Evolutionary conservation across 768 basidiomycete species (phyloP), one percentile per base, ranked within the genome.

Genomic region (Mycena olivaceomarginata): DNA sequence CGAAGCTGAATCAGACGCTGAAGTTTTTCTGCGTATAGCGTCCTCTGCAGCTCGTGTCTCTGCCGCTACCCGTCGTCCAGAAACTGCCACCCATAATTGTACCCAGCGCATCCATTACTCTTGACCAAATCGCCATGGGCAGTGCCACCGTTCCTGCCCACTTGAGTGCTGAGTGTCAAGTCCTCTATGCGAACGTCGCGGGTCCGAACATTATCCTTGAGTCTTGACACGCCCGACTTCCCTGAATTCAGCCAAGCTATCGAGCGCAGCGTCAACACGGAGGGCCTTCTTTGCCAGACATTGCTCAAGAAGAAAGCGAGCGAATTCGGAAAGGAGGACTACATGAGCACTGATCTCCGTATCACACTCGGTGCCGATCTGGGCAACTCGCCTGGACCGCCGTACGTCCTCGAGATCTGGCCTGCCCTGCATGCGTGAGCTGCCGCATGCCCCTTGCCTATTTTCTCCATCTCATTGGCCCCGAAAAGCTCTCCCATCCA

Each of bases 381-480:
- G 82, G 80, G 80, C 20, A 79, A 82, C 65, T 82, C 82, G 31
- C 82, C 82, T 57, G 82, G 82, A 4, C 65, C 76, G 4, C 82
- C 80, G 9, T 82, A 75, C 64, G 82, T 82, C 62, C 46, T 82
- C 7, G 82, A 82, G 57, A 82, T 82, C 37, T 82, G 82, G 82
- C 82, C 82, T 18, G 76, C 77, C 16, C 67, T 67, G 62, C 81
- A 80, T 56, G 74, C 48, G 48, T 51, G 18, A 51, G 48, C 20
- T 51, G 13, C 18, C 13, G 48, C 48, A 18, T 51, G 18, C 48
- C 15, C 18, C 48, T 16, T 51, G 48, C 48, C 43, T 45, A 45
- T 10, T 45, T 45, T 45, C 43, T 45, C 6, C 43, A 45, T 45
- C 43, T 45, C 8, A 45, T 45, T 8, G 48, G 20, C 3, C 13